These are phyloP conservation scores for Aspergillus diversus DNA, from an alignment of 495 filamentous ascomycete species.

Conservation along the genomic window DNA sequence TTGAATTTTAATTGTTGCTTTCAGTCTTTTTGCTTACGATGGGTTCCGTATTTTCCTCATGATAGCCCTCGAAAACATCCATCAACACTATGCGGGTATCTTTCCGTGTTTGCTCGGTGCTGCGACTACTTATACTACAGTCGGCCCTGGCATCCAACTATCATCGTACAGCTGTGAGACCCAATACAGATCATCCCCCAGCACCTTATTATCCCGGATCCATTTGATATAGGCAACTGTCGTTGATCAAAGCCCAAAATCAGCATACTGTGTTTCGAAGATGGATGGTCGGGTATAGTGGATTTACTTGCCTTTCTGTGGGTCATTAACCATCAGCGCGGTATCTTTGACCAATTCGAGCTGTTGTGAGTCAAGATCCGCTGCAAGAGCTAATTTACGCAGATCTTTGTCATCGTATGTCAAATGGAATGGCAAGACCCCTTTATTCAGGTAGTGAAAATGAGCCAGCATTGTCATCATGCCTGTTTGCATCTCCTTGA, in stretches of 20 bases:
- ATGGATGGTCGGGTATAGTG: no score
- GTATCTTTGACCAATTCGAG: conserved; percentile 16
- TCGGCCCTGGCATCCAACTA: conserved; percentile 16
- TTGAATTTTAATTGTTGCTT: no score
- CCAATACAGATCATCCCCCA: conserved; percentile 19
- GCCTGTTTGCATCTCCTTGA: conserved; percentile 18
- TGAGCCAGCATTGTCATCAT: conserved; percentile 19
- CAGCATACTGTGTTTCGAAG: background rate
- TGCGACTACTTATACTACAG: background rate
- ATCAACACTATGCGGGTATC: no score
- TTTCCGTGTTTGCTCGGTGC: background rate
- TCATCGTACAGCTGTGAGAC: conserved; percentile 20
- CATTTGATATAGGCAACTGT: conserved; percentile 14
- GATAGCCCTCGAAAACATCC: no score
- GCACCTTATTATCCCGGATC: background rate
- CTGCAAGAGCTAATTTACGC: conserved; percentile 5
- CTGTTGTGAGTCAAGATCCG: conserved; percentile 11
- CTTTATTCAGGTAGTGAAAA: conserved; percentile 23
- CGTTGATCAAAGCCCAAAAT: background rate
- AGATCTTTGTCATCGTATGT: conserved; percentile 19
- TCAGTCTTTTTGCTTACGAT: no score
- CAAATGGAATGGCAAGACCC: conserved; percentile 19
- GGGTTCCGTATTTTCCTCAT: no score
- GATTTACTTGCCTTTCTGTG: conserved; percentile 6
- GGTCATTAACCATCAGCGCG: conserved; percentile 11